Evolutionary conservation across 2,329 filamentous ascomycete genomes (phyloP), one percentile per base, ranked within the genome.

Genomic region (Colletotrichum gloeosporioides): DNA sequence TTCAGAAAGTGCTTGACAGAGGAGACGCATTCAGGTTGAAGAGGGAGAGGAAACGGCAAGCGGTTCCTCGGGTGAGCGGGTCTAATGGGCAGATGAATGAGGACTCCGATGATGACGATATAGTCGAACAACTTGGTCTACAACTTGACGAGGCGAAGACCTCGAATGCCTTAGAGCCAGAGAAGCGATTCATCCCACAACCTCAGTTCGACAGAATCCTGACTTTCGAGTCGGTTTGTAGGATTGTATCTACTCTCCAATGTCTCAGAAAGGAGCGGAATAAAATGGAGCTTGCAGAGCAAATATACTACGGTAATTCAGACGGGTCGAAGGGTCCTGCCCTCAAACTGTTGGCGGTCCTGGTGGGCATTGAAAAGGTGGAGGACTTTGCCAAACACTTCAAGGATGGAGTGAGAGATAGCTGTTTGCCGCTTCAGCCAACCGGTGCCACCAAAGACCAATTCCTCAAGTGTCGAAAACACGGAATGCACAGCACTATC

Each of bases 121-220:
- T 66, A 3, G 36, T 71, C 12, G 49, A 29, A 4, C 8, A n/a
- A 1, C 64, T 74, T 36, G 67, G n/a, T 18, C 16, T 4, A 2
- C 15, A 74, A 5, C 67, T 74, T 18, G 72, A 73, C 31, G 4
- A 69, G 8, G 71, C 65, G 2, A 69, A 39, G 6, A 44, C 31
- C 2, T 18, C 67, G 10, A 55, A 49, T 25, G 6, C 25, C 16
- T 16, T 75, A 1, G 67, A 75, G 3, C 72, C 72, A 1, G 67
- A 71, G 5, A 75, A 65, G 15, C 15, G 9, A 15, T 75, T 71
- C 13, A 49, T 75, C 3, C 67, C 72, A 1, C 16, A 59, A 2
- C 16, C 12, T 10, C 9, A 49, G 0, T 71, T 75, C 32, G 39
- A 4, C 16, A 39, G 8, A 13, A 75, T 75, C 1, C 1, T 75